phyloP scores from a whole-genome alignment of 305 asterid species.

The Coffea humblotiana region DNA sequence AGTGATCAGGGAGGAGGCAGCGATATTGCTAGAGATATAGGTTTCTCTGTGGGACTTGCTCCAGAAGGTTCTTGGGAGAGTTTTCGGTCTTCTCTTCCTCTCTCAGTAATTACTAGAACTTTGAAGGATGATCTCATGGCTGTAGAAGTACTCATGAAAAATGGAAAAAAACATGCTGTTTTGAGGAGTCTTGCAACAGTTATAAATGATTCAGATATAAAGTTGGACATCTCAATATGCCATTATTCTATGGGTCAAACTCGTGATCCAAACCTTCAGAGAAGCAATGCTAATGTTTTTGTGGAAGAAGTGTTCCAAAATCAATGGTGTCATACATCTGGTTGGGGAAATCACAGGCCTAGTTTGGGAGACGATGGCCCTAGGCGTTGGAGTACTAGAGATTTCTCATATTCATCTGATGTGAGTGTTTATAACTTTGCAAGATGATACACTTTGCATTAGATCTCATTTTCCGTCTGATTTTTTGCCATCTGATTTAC shows the following conservation, averaged over 20 bases:
- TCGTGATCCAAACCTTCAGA: slow-evolving; percentile 40
- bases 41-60: slow-evolving; percentile 88
- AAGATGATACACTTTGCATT: slow-evolving; percentile 13
- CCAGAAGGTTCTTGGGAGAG: slow-evolving; percentile 96
- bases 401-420: slow-evolving; percentile 55
- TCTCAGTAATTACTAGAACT: slow-evolving; percentile 73
- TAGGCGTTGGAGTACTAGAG: slow-evolving; percentile 61
- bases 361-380: slow-evolving; percentile 39
- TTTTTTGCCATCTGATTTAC: slow-evolving; percentile 7
- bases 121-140: slow-evolving; percentile 80
- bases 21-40: slow-evolving; percentile 62
- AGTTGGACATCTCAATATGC: slow-evolving; percentile 65
- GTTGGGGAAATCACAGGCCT: slow-evolving; percentile 50
- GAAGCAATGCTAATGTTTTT: slow-evolving; percentile 33
- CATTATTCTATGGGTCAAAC: slow-evolving; percentile 39
- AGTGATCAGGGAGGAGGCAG: slow-evolving; percentile 45
- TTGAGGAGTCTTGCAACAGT: slow-evolving; percentile 85
- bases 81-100: slow-evolving; percentile 89
- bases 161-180: slow-evolving; percentile 87
- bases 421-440: slow-evolving; percentile 34
- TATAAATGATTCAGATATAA: slow-evolving; percentile 81
- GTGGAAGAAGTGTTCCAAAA: slow-evolving; percentile 70
- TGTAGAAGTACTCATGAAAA: slow-evolving; percentile 75
- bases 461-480: slow-evolving; percentile 5
- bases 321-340: slow-evolving; percentile 53